These are phyloP conservation scores for Magnusiomyces suaveolens DNA, from an alignment of 1,139 yeast species.

Conservation along the genomic window DNA sequence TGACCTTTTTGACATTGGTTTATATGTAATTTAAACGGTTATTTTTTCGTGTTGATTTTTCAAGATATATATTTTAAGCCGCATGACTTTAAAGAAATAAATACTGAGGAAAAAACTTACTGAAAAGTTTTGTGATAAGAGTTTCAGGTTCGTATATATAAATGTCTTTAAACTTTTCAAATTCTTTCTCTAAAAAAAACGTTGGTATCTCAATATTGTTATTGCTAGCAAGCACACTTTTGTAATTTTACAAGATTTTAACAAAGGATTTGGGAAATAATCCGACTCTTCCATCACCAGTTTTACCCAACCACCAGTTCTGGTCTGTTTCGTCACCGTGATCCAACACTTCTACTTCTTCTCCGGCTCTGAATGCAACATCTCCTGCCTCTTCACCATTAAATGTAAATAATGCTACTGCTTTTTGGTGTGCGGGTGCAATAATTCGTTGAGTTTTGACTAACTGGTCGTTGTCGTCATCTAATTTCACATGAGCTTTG, in stretches of 20 bases:
- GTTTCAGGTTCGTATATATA: too few species aligned
- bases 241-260: slow-evolving; percentile 11
- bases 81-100: too few species aligned
- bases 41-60: too few species aligned
- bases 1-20: too few species aligned
- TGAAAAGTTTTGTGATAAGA: too few species aligned
- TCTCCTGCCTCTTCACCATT: slow-evolving; percentile 39
- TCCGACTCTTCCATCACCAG: slow-evolving; percentile 39
- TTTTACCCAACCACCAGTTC: slow-evolving; percentile 55
- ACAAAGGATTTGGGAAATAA: slow-evolving; percentile 51
- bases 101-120: too few species aligned
- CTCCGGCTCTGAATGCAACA: slow-evolving; percentile 43
- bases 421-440: slow-evolving; percentile 23
- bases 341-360: slow-evolving; percentile 39
- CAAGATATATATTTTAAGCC: too few species aligned
- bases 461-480: background rate
- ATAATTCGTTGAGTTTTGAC: slow-evolving; percentile 2
- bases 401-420: slow-evolving; percentile 32
- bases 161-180: too few species aligned
- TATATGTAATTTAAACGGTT: too few species aligned
- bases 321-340: slow-evolving; percentile 34
- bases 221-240: background rate
- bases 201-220: too few species aligned
- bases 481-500: background rate
- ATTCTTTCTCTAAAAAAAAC: too few species aligned